Base-by-base conservation (phyloP, 441 rosid species). In the Hura crepitans region DNA sequence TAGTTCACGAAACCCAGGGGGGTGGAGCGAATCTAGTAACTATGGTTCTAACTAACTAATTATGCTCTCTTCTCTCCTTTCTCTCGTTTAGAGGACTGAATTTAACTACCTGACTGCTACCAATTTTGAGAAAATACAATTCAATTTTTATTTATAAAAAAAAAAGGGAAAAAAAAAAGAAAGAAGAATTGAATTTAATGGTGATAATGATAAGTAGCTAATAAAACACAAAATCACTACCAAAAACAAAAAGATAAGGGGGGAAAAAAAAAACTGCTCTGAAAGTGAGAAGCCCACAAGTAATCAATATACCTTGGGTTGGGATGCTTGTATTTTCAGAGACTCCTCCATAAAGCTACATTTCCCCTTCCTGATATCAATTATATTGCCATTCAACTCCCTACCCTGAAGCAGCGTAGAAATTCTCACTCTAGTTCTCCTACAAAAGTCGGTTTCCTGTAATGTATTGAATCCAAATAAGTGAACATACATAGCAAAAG, bases 331-430 rank as follows among this genome's bases (percentile, higher is more conserved):
- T 68, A 73, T 72, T 74, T 86, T 86, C 39, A 77, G 80, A 33
- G 83, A 74, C 82, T 91, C 95, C 61, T 87, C 86, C 74, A 75
- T 66, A 77, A 89, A 86, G 68, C 75, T 80, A 66, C 76, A 74
- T 73, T 74, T 82, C 73, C 81, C 73, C 63, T 76, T 82, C 57
- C 57, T 66, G 55, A 75, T 62, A 62, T 77, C 23, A 53, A 84
- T 70, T 58, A 73, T 33, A 67, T 77, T 83, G 47, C 95, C 87
- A 69, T 78, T 78, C 69, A 91, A 76, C 82, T 87, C 91, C 76
- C 95, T 82, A 11, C 72, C 76, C 73, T 76, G 78, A 62, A 91
- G 79, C 58, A 91, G 88, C 73, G 70, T 73, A 51, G 79, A 63
- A 46, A 82, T 77, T 77, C 70, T 78, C 60, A 69, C 71, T 47